Evolutionary conservation across 2,329 filamentous ascomycete species (phyloP).

Genomic region (Juglanconis oblonga): DNA sequence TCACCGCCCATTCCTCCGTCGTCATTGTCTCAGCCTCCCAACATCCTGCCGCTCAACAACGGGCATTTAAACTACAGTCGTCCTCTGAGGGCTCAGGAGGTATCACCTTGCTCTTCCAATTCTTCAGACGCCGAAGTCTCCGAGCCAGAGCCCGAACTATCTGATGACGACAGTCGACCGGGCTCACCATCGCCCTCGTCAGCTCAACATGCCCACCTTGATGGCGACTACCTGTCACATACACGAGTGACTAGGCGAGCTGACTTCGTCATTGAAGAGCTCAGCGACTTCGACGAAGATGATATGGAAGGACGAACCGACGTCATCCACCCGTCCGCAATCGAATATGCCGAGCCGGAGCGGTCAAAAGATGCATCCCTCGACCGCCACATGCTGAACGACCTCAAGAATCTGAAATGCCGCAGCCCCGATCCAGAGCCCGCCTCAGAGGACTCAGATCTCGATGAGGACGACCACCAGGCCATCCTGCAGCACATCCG

Average conservation of each 20-base stretch:
- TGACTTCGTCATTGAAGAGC: constrained; percentile 42
- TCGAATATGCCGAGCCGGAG: constrained; percentile 43
- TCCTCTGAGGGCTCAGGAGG: constrained; percentile 31
- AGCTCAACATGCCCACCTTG: not conserved
- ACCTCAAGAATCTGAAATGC: constrained; percentile 45
- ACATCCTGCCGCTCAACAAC: constrained; percentile 28
- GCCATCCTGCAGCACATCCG: constrained; percentile 40
- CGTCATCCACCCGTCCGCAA: constrained; percentile 42
- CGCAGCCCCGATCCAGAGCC: constrained; percentile 34
- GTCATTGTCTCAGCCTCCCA: constrained; percentile 25
- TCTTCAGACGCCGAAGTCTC: constrained; percentile 29
- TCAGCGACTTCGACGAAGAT: constrained; percentile 43
- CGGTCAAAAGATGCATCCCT: constrained; percentile 37
- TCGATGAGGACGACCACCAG: constrained; percentile 34
- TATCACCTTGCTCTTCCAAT: constrained; percentile 38
- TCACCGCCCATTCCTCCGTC: constrained; percentile 19
- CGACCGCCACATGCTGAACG: constrained; percentile 41
- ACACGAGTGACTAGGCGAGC: constrained; percentile 20
- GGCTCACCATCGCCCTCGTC: constrained; percentile 22
- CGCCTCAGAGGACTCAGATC: constrained; percentile 36
- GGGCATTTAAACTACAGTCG: constrained; percentile 32
- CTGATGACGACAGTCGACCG: constrained; percentile 22
- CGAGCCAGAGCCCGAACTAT: constrained; percentile 24
- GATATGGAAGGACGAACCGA: constrained; percentile 38
- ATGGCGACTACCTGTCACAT: not conserved